A percentile compares a stretch with the other conserved stretches of the same genome.
These are phyloP conservation scores for Prunella vulgaris DNA, from an alignment of 257 asterid species.

Conservation along the genomic window DNA sequence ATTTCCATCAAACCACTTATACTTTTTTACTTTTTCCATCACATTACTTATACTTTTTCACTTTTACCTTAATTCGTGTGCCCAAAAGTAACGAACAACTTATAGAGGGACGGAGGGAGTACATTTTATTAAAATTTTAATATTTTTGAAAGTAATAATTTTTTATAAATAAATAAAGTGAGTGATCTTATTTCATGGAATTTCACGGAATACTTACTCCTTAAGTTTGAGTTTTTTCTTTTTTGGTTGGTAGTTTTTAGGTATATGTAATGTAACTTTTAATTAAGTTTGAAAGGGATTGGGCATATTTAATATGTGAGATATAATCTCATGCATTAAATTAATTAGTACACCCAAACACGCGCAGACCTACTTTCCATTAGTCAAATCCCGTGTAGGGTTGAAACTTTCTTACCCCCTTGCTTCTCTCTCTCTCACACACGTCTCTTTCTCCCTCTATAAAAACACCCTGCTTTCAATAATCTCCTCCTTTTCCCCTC, in stretches of 20 bases:
- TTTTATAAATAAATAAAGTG: too few relatives aligned
- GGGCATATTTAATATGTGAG: neutral
- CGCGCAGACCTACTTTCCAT: neutral
- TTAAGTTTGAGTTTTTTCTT: neutral
- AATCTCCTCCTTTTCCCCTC: neutral
- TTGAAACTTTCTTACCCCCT: constrained; percentile 1
- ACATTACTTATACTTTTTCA: too few relatives aligned
- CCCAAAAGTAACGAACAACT: too few relatives aligned
- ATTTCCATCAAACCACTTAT: too few relatives aligned
- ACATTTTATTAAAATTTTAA: too few relatives aligned
- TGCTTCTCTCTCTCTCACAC: neutral
- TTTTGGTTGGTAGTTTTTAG: neutral
- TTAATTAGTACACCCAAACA: neutral
- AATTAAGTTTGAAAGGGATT: neutral
- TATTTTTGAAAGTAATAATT: too few relatives aligned
- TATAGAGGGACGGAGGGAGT: too few relatives aligned
- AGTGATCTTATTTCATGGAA: too few relatives aligned
- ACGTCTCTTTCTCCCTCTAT: constrained; percentile 21
- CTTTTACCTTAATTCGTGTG: too few relatives aligned
- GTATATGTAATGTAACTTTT: neutral
- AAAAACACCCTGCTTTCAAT: neutral
- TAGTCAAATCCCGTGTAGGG: constrained; percentile 32
- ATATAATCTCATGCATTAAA: neutral
- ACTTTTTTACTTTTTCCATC: too few relatives aligned
- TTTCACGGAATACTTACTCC: too few relatives aligned